phyloP scores from a whole-genome alignment of 208 protist species.

The Strigomonas culicis region DNA sequence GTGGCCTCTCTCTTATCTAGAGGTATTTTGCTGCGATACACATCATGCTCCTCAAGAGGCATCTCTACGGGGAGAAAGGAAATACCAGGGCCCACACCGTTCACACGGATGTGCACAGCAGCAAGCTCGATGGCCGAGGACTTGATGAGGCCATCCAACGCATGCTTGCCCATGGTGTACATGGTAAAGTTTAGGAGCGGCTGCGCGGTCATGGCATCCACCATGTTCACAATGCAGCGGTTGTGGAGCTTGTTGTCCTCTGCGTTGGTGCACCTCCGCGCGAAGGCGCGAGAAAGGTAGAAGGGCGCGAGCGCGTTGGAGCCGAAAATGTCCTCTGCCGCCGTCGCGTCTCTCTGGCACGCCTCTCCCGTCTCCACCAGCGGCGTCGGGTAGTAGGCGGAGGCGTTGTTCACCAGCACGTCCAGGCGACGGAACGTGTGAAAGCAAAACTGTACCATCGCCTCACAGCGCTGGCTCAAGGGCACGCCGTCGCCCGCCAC shows the following conservation, averaged over 20 bases:
- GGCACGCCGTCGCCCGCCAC: background rate
- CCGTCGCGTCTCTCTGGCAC: constrained; percentile 16
- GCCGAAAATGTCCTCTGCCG: constrained; percentile 47
- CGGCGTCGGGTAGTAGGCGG: constrained; percentile 65
- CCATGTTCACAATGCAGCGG: constrained; percentile 61
- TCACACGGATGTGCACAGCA: constrained; percentile 58
- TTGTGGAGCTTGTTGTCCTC: constrained; percentile 13
- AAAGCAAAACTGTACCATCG: constrained; percentile 44
- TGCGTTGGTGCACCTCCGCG: constrained; percentile 19
- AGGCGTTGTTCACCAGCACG: constrained; percentile 86
- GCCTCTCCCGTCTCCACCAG: constrained; percentile 20
- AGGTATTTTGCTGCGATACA: constrained; percentile 50
- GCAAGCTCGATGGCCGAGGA: constrained; percentile 70
- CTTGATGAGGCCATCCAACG: constrained; percentile 61
- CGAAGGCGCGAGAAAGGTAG: constrained; percentile 55
- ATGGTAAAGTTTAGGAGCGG: constrained; percentile 52
- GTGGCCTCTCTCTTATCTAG: constrained; percentile 54
- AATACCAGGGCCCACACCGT: constrained; percentile 60
- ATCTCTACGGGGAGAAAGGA: constrained; percentile 42
- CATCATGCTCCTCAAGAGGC: constrained; percentile 25
- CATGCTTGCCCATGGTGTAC: constrained; percentile 81
- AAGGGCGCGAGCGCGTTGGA: constrained; percentile 74
- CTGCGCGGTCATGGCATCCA: constrained; percentile 61
- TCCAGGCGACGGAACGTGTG: constrained; percentile 60
- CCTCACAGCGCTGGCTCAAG: constrained; percentile 31